These are phyloP conservation scores for Aureobasidium sp. DNA, from an alignment of 2,329 filamentous ascomycete species.

Conservation along the genomic window DNA sequence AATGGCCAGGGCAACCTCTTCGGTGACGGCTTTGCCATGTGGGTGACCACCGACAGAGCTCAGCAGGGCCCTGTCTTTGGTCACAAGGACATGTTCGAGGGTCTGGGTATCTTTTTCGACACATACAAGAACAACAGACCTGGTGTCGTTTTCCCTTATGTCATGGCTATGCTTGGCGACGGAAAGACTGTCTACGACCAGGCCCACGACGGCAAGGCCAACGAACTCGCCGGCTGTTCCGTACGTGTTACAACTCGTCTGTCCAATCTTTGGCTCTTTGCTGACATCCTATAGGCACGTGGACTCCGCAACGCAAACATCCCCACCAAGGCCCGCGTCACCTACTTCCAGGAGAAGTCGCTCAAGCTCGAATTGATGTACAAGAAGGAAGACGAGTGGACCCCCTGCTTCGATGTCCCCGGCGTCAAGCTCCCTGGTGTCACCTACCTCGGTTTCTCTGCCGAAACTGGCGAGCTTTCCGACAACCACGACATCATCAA, in stretches of 20 bases:
- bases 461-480: slow-evolving; percentile 90
- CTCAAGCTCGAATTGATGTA: slow-evolving; percentile 90
- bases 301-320: slow-evolving; percentile 71
- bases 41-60: slow-evolving; percentile 90
- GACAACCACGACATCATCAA: slow-evolving; percentile 97
- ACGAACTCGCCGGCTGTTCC: slow-evolving; percentile 90
- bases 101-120: slow-evolving; percentile 90
- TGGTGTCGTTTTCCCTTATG: slow-evolving; percentile 89
- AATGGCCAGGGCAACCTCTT: slow-evolving; percentile 82
- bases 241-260: slow-evolving; percentile 32
- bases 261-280: too few species aligned
- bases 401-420: slow-evolving; percentile 69
- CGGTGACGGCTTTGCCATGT: slow-evolving; percentile 95
- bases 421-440: slow-evolving; percentile 66
- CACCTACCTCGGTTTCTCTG: slow-evolving; percentile 58
- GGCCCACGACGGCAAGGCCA: slow-evolving; percentile 85
- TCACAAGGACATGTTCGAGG: slow-evolving; percentile 79
- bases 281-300: slow-evolving; percentile 48
- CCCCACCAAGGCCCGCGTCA: slow-evolving; percentile 78
- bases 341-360: slow-evolving; percentile 94
- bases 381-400: slow-evolving; percentile 83
- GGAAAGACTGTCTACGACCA: slow-evolving; percentile 86
- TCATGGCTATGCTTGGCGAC: slow-evolving; percentile 98
- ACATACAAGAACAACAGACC: slow-evolving; percentile 99
- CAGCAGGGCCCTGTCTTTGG: slow-evolving; percentile 80